Evolutionary conservation across 352 stramenopile genomes (phyloP).

Genomic region (Pythium diclinum): DNA sequence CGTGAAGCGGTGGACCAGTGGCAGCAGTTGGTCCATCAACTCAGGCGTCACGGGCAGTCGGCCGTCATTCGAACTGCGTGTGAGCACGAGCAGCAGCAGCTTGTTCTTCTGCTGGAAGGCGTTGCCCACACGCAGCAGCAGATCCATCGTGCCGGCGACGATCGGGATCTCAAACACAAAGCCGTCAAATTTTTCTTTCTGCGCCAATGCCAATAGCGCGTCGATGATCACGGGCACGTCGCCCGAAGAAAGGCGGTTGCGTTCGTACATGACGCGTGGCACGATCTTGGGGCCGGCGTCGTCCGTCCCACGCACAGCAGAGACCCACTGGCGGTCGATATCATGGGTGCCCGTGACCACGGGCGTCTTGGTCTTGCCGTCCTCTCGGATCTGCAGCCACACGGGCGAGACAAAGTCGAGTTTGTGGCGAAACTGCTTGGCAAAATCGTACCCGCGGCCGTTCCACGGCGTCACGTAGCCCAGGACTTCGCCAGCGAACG

Average conservation of each 20-base stretch:
- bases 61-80: slow-evolving; percentile 51
- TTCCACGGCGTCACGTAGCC: slow-evolving; percentile 85
- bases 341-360: slow-evolving; percentile 71
- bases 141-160: slow-evolving; percentile 49
- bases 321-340: slow-evolving; percentile 60
- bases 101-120: slow-evolving; percentile 47
- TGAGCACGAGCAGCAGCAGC: slow-evolving; percentile 64
- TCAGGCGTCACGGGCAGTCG: slow-evolving; percentile 51
- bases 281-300: slow-evolving; percentile 45
- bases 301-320: slow-evolving; percentile 27
- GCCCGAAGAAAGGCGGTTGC: slow-evolving; percentile 46
- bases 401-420: slow-evolving; percentile 78
- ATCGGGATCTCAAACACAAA: slow-evolving; percentile 80
- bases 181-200: slow-evolving; percentile 55
- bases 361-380: slow-evolving; percentile 36
- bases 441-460: slow-evolving; percentile 67
- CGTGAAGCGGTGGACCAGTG: slow-evolving; percentile 71
- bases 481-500: slow-evolving; percentile 53
- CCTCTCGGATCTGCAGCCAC: slow-evolving; percentile 77
- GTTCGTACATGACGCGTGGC: slow-evolving; percentile 77
- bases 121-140: slow-evolving; percentile 54
- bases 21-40: slow-evolving; percentile 51
- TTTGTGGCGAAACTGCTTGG: slow-evolving; percentile 66
- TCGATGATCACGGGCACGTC: slow-evolving; percentile 59
- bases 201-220: slow-evolving; percentile 39